These are phyloP conservation scores for Pseudogymnoascus sp. DNA, from an alignment of 2,329 filamentous ascomycete species.

Conservation along the genomic window DNA sequence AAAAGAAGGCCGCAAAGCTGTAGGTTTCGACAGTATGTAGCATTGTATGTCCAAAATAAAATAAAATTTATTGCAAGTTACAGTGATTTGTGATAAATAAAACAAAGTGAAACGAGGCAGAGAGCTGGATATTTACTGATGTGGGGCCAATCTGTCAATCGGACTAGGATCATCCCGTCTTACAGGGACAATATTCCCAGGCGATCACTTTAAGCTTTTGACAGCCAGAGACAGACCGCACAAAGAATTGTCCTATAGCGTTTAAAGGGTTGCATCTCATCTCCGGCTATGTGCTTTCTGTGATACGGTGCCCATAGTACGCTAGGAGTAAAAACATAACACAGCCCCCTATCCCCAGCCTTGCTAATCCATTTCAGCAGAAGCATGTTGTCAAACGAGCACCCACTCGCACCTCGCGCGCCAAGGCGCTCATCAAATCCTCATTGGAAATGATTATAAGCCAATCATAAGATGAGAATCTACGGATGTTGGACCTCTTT, in stretches of 20 bases:
- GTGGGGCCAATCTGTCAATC: neutral
- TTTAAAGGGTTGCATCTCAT: neutral
- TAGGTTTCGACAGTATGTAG: neutral
- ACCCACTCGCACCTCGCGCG: neutral
- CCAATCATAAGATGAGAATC: neutral
- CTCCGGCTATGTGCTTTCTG: neutral
- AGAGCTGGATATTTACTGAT: neutral
- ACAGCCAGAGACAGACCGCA: neutral
- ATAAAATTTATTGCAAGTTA: neutral
- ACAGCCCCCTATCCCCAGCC: neutral
- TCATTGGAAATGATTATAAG: neutral
- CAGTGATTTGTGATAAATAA: neutral
- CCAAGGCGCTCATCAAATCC: neutral
- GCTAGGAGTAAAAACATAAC: neutral
- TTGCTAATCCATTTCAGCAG: neutral
- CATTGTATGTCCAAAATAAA: neutral
- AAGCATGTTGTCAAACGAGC: neutral
- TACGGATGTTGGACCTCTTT: neutral
- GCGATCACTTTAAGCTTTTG: neutral
- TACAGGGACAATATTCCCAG: neutral
- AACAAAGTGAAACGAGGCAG: neutral
- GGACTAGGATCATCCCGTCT: neutral
- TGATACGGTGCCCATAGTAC: neutral
- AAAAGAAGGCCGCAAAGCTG: slow-evolving; percentile 10
- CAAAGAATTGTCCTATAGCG: neutral